A percentile compares a stretch with the other conserved stretches of the same genome.
Evolutionary conservation across 225 moss, liverwort and hornwort genomes (phyloP).

Genomic region (Polytrichum formosum): DNA sequence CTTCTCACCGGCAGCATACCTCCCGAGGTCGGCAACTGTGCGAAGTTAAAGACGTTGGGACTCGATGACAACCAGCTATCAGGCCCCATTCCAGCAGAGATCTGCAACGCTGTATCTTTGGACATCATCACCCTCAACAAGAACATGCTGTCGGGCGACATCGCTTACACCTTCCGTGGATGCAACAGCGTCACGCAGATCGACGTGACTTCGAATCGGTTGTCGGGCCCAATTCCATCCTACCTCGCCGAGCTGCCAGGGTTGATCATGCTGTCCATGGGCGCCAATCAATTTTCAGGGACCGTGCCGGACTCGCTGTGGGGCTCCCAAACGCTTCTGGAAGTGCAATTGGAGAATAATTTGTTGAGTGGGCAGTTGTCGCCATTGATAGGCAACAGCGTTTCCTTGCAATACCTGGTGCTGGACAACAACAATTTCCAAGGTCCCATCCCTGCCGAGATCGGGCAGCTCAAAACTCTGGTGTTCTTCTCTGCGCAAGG

Average conservation of each 20-base stretch:
- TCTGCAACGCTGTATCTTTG: constrained; percentile 43
- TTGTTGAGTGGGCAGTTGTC: constrained; percentile 61
- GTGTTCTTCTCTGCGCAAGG: constrained; percentile 69
- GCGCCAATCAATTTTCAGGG: constrained; percentile 70
- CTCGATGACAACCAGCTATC: constrained; percentile 62
- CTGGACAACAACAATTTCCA: constrained; percentile 61
- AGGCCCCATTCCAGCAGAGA: constrained; percentile 58
- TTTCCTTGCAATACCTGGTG: constrained; percentile 52
- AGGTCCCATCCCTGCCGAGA: constrained; percentile 67
- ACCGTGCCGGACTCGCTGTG: constrained; percentile 71
- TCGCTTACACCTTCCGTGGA: constrained; percentile 59
- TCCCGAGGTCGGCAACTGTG: constrained; percentile 55
- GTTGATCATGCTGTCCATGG: constrained; percentile 59
- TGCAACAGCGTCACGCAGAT: constrained; percentile 58
- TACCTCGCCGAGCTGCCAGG: constrained; percentile 55
- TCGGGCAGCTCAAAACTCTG: constrained; percentile 65
- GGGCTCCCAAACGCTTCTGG: constrained; percentile 59
- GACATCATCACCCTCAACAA: constrained; percentile 28
- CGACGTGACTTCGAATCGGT: constrained; percentile 60
- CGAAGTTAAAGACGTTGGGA: constrained; percentile 50
- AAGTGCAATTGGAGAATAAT: constrained; percentile 64
- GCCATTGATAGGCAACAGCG: constrained; percentile 55
- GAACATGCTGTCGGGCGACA: constrained; percentile 45
- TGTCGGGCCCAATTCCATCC: constrained; percentile 63
- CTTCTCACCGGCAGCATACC: constrained; percentile 50